Conservation (phyloP, 805 yeast species). For the Starmerella roubikii region DNA sequence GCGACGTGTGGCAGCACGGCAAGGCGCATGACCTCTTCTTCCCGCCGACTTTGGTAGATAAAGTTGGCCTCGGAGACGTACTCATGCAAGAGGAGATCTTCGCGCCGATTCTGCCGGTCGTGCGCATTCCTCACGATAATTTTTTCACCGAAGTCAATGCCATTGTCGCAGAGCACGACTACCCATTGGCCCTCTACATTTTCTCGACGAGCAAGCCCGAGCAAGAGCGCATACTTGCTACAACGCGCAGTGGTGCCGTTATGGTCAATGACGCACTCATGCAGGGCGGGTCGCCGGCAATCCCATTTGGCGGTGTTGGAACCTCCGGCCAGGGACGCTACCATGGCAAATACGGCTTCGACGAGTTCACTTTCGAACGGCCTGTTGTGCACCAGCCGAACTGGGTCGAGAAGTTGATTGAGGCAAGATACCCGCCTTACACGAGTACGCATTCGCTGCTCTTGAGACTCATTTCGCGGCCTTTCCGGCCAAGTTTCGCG, state of each 20-base stretch:
- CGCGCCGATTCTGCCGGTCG: conserved; percentile 73
- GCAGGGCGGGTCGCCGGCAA: conserved; percentile 51
- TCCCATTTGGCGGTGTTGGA: conserved; percentile 92
- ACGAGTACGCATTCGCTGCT: conserved; percentile 25
- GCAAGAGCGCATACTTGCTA: conserved; percentile 35
- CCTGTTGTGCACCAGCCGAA: conserved; percentile 50
- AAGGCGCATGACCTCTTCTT: conserved; percentile 30
- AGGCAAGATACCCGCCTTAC: conserved; percentile 58
- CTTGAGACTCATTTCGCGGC: conserved; percentile 16
- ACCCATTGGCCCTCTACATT: conserved; percentile 71
- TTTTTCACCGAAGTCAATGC: conserved; percentile 21
- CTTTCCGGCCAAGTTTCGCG: conserved; percentile 3
- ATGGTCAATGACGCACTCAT: conserved; percentile 56
- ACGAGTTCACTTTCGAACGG: conserved; percentile 66
- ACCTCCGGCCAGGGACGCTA: conserved; percentile 69
- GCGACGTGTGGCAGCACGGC: conserved; percentile 20
- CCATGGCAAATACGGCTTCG: conserved; percentile 60
- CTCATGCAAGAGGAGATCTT: conserved; percentile 67
- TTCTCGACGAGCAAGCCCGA: conserved; percentile 40
- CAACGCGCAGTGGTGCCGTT: conserved; percentile 60
- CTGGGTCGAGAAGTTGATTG: conserved; percentile 46
- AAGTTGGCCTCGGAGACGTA: conserved; percentile 51
- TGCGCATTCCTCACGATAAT: conserved; percentile 32
- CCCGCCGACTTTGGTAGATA: conserved; percentile 59
- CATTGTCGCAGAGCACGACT: conserved; percentile 36